Evolutionary conservation across 1,139 yeast species (phyloP), one percentile per base, ranked within the genome.

Genomic region (Zygotorulaspora mrakii): DNA sequence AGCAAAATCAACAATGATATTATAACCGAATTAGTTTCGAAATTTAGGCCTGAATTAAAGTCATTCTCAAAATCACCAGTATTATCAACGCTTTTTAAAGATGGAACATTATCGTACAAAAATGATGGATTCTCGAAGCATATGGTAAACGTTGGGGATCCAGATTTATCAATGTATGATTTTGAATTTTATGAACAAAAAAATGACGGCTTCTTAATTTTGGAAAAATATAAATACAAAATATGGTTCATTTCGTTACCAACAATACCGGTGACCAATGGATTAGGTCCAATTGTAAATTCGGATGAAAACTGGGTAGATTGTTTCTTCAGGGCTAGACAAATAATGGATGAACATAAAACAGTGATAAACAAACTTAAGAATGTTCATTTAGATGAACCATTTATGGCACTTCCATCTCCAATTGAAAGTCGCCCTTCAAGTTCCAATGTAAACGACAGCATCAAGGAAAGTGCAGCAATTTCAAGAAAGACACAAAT

Each of bases 101-200:
- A 53, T 69, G 77, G 38, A 44, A 68, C 51, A 60, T 31, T 64
- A 58, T 39, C 61, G 60, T 39, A 66, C 48, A 79, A 38, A 73
- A 24, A 30, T 14, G 37, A 77, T 33, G 38, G 34, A 23, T 35
- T 29, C 27, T 37, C 29, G 18, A 41, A 20, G 21, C 38, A 28
- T 34, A 50, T 60, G 43, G 55, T 58, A 6, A 54, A 56, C 35
- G 48, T 60, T n/a, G 50, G 72, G 45, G 80, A 66, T 72, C 78
- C 51, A 57, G 79, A 77, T 50, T 77, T 82, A 45, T 83, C 84
- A 60, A 77, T 82, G 80, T 82, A 82, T 57, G 89, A 82, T 60
- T 82, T 80, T 59, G 91, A 82, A 54, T 82, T 82, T 59, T 74
- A 75, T 48, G 82, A 76, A 33, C 64, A 62, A 10, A 65, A 61